Evolutionary conservation across 345 rosid genomes (phyloP).

Genomic region (Euphorbia lathyris): DNA sequence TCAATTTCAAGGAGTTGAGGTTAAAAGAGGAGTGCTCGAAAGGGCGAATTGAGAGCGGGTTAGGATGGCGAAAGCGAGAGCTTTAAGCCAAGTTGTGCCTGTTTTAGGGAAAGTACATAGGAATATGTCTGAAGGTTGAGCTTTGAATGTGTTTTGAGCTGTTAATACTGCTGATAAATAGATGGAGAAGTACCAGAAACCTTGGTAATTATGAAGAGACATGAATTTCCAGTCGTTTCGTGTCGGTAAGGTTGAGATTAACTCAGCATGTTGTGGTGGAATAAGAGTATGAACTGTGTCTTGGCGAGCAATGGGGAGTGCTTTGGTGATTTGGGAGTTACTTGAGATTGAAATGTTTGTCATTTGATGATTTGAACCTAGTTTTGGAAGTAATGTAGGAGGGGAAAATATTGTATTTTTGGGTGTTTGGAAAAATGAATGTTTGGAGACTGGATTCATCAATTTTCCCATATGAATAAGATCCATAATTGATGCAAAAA

Average conservation of each 20-base stretch:
- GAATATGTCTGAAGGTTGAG: neutral
- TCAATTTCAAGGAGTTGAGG: neutral
- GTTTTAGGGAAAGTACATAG: neutral
- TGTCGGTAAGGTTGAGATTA: neutral
- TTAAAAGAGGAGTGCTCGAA: neutral
- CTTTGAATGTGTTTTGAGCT: neutral
- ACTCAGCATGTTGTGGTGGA: too few species aligned
- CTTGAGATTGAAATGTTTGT: too few species aligned
- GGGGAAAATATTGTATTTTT: too few species aligned
- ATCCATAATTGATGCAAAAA: too few species aligned
- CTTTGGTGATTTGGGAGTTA: too few species aligned
- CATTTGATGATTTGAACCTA: too few species aligned
- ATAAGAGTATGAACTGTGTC: too few species aligned
- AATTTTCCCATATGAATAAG: too few species aligned
- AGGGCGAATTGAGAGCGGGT: neutral
- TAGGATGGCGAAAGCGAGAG: neutral
- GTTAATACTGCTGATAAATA: neutral
- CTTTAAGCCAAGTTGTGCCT: conserved; percentile 1
- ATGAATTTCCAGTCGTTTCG: neutral
- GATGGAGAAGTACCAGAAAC: neutral
- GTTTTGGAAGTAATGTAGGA: too few species aligned
- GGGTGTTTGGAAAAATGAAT: too few species aligned
- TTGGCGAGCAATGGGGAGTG: too few species aligned
- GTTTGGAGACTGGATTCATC: too few species aligned
- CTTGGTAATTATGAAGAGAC: conserved; percentile 1